These are phyloP conservation scores for Calonectria montana DNA, from an alignment of 2,329 filamentous ascomycete species.

Conservation along the genomic window DNA sequence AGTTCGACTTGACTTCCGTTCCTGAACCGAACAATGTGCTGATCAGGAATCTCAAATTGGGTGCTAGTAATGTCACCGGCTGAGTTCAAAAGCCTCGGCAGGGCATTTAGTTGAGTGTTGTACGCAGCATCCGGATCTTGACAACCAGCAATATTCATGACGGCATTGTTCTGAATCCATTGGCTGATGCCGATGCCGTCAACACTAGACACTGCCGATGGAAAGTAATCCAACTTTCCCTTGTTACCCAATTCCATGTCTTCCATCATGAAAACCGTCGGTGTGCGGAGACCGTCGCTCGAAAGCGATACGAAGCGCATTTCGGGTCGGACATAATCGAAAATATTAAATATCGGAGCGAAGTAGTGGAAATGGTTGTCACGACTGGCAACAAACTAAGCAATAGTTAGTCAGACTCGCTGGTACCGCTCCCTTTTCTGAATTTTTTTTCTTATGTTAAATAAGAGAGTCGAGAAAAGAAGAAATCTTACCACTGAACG, in stretches of 20 bases:
- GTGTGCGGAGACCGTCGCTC: constrained; percentile 27
- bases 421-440: fast-evolving
- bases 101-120: neutral
- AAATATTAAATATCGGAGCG: constrained; percentile 29
- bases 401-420: neutral
- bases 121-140: constrained; percentile 14
- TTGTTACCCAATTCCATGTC: constrained; percentile 24
- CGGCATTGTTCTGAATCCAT: constrained; percentile 38
- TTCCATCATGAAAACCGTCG: constrained; percentile 29
- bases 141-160: neutral
- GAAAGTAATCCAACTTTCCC: constrained; percentile 28
- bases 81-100: neutral
- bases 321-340: constrained; percentile 25
- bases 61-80: neutral
- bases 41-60: constrained; percentile 11
- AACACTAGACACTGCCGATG: constrained; percentile 35
- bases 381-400: constrained; percentile 34
- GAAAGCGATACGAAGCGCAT: constrained; percentile 33
- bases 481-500: constrained; percentile 32
- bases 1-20: neutral
- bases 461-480: no score
- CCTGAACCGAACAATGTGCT: constrained; percentile 5
- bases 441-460: neutral
- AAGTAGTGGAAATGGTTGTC: constrained; percentile 38
- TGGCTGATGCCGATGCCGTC: constrained; percentile 30